Percentiles rank a stretch among this genome's conserved stretches.
Conservation (phyloP, 108 stramenopile species). For the Cyclotella cryptica region DNA sequence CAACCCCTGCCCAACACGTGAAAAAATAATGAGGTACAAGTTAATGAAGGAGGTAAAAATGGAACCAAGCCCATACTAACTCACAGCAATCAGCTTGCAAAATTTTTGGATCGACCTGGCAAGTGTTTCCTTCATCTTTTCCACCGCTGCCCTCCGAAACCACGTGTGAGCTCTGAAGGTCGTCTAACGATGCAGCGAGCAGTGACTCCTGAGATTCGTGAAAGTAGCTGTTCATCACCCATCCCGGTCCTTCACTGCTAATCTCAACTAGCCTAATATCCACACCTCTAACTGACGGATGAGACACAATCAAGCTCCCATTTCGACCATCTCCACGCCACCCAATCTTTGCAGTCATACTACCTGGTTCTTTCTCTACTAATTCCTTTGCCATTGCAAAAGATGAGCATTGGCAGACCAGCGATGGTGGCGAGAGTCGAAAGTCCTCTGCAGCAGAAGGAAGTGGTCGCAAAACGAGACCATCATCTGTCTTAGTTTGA, state of each 20-base stretch:
- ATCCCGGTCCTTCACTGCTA: slow-evolving; percentile 11
- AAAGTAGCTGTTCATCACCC: slow-evolving; percentile 66
- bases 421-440: slow-evolving; percentile 67
- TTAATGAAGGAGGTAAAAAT: no score
- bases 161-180: slow-evolving; percentile 76
- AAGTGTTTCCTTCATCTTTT: slow-evolving; percentile 14
- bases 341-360: slow-evolving; percentile 62
- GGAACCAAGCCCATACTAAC: no score
- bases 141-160: slow-evolving; percentile 50
- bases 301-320: slow-evolving; percentile 74
- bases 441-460: slow-evolving; percentile 76
- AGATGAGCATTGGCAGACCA: slow-evolving; percentile 66
- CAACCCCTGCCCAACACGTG: slow-evolving; percentile 43
- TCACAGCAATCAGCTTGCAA: slow-evolving; percentile 73
- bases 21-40: no score
- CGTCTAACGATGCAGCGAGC: slow-evolving; percentile 74
- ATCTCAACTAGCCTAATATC: slow-evolving; percentile 70
- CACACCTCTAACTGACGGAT: slow-evolving; percentile 64
- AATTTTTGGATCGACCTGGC: slow-evolving; percentile 37
- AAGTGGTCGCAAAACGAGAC: slow-evolving; percentile 68
- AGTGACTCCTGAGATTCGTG: slow-evolving; percentile 84
- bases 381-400: slow-evolving; percentile 14
- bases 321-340: slow-evolving; percentile 51
- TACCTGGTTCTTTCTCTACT: slow-evolving; percentile 26
- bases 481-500: slow-evolving; percentile 14